A percentile compares a stretch with the other conserved stretches of the same genome.
These are phyloP conservation scores for Oropetium thomaeum DNA, from an alignment of 176 grass and related monocot species.

Conservation along the genomic window DNA sequence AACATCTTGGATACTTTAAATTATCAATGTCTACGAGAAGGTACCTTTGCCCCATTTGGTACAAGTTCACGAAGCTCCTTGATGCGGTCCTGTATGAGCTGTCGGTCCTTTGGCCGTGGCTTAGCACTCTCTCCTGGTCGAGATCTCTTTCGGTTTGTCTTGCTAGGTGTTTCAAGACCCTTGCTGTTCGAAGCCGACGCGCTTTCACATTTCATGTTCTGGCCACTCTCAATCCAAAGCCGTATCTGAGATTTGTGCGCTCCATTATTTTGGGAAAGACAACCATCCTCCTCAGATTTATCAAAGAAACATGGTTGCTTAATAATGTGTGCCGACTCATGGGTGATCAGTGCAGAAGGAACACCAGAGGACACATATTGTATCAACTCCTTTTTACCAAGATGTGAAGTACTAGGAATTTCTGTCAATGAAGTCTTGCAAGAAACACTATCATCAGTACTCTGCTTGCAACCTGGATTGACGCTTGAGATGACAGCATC, in stretches of 20 bases:
- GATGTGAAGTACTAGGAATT: conserved; percentile 42
- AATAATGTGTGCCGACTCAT: conserved; percentile 42
- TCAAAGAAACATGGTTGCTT: conserved; percentile 49
- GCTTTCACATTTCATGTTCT: conserved; percentile 60
- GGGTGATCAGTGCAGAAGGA: conserved; percentile 41
- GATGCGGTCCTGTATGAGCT: conserved; percentile 78
- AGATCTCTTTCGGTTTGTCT: conserved; percentile 65
- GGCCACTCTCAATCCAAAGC: conserved; percentile 58
- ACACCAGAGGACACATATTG: conserved; percentile 30
- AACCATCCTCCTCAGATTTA: conserved; percentile 43
- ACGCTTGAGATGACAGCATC: conserved; percentile 76
- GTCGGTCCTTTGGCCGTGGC: conserved; percentile 74
- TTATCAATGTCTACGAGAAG: conserved; percentile 13
- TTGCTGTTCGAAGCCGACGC: conserved; percentile 69
- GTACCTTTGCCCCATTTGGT: conserved; percentile 77
- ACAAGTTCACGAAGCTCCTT: conserved; percentile 83
- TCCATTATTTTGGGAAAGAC: conserved; percentile 55
- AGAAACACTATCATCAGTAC: conserved; percentile 51
- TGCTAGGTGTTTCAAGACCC: conserved; percentile 50
- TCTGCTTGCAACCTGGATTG: conserved; percentile 52
- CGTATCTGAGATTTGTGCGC: conserved; percentile 69
- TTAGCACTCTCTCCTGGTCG: conserved; percentile 62
- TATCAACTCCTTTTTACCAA: conserved; percentile 37
- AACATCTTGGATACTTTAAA: conserved; percentile 26
- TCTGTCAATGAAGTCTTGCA: conserved; percentile 59